Base-by-base conservation (phyloP, 2,329 filamentous ascomycete species). In the Ophiostoma novo-ulmi region DNA sequence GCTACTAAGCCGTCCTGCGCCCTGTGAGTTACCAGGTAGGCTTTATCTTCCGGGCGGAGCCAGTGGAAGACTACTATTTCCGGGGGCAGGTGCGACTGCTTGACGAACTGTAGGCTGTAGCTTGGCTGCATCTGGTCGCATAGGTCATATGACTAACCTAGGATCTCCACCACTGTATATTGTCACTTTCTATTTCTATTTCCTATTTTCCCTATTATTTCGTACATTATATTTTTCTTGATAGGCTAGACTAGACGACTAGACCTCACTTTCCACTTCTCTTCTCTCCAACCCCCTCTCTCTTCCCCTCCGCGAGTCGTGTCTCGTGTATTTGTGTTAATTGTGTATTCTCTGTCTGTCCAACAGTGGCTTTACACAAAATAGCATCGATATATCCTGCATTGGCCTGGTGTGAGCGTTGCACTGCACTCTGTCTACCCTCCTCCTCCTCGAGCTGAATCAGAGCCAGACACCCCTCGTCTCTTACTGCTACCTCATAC, bases 81-180 rank as follows among this genome's bases (percentile, higher is more conserved):
- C 52, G 52, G 52, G 39, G 52, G 3, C 44, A 58, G 52, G 52
- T 58, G 52, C 52, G n/a, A 58, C 52, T 6, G 52, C 52, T 26
- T 10, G n/a, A 26, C 5, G 52, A 26, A 26, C 52, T 58, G 52
- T 26, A 58, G n/a, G 52, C 52, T 58, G 44, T 48, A 48, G 44
- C n/a, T 26, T 58, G 52, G 52, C 14, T 36, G 61, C 31, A 64
- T 35, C 61, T 36, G 31, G 61, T 35, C 17, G 61, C 61, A 64
- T 65, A 26, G 67, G 68, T 71, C 70, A 69, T 71, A 66, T 71
- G 70, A 71, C 70, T 71, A 69, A 69, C 63, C 58, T 63, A 26
- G 10, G 7, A 22, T 39, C 63, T 39, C 63, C 63, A 65, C 63
- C 55, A 61, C 63, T 65, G 14, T 65, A 36, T 5, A 48, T 58